Evolutionary conservation across 495 filamentous ascomycete genomes (phyloP), one percentile per base, ranked within the genome.

Genomic region (Neurospora cerealis): DNA sequence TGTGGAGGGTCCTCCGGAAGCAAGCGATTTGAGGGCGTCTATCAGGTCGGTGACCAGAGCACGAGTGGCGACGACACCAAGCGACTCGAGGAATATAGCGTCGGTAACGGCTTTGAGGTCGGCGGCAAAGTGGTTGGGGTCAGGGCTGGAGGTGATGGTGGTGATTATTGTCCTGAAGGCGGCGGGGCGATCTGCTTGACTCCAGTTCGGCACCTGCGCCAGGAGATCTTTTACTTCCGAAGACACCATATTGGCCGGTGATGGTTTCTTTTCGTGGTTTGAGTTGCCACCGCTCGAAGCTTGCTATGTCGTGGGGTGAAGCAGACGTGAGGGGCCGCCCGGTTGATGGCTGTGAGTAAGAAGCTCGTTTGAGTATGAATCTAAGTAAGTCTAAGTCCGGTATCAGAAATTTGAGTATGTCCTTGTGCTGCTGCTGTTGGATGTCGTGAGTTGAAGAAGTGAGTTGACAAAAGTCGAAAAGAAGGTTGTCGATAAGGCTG

Each of bases 11-110:
- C 42, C 42, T 10, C 42, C 21, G 54, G 54, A 32, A 32, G 54
- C 77, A 74, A 93, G 84, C 4, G 86, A 78, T 44, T 85, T 84
- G 72, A 93, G 87, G 44, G 85, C 81, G 24, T 82, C 74, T 77
- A 94, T 89, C 79, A 95, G 91, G 62, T 86, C 82, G 77, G 84
- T 85, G 74, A 98, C 88, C 13, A 96, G 86, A 4, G 89, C 87
- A 17, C 95, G 89, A 3, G 91, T 89, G 32, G 88, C 86, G 24
- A 97, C 92, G 73, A 97, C 90, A 74, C 93, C 92, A 62, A 95
- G 84, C 62, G 84, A 84, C 74, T 91, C 88, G 75, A 80, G 86
- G 73, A 96, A 88, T 39, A 96, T 83, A 21, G 89, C 88, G 77
- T 91, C 87, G 44, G 91, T 84, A 76, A 92, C 91, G 75, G 88